phyloP scores from a whole-genome alignment of 176 grass and related monocot species.

The Hyparrhenia diplandra region DNA sequence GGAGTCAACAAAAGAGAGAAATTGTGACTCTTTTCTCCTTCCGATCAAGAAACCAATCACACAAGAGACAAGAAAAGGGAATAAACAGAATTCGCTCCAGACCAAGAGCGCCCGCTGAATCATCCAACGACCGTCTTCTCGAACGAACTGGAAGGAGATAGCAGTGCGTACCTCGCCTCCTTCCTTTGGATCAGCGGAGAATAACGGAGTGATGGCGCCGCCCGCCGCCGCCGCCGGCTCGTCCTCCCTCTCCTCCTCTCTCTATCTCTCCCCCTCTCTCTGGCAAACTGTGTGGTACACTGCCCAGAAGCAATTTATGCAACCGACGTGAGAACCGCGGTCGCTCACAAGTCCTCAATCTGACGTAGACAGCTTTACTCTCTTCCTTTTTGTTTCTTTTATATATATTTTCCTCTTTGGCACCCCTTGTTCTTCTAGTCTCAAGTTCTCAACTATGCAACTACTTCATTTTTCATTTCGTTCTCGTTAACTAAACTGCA shows the following conservation, averaged over 20 bases:
- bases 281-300: neutral
- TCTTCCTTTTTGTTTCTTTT: neutral
- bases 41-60: slow-evolving; percentile 2
- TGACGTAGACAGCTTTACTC: neutral
- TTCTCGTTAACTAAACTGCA: neutral
- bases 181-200: neutral
- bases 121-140: neutral
- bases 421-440: neutral
- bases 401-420: neutral
- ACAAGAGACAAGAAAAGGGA: neutral
- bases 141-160: neutral
- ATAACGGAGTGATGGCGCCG: slow-evolving; percentile 6
- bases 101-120: neutral
- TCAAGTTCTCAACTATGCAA: neutral
- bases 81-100: neutral
- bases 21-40: neutral
- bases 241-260: neutral
- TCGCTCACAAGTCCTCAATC: slow-evolving; percentile 36
- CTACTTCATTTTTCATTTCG: neutral
- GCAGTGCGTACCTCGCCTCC: slow-evolving; percentile 9
- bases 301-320: slow-evolving; percentile 37
- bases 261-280: neutral
- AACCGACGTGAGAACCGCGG: slow-evolving; percentile 20
- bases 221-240: neutral
- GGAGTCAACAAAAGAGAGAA: neutral